Percentiles rank a stretch among this genome's conserved stretches.
These are phyloP conservation scores for Pythium aristosporum DNA, from an alignment of 352 stramenopile species.

Conservation along the genomic window DNA sequence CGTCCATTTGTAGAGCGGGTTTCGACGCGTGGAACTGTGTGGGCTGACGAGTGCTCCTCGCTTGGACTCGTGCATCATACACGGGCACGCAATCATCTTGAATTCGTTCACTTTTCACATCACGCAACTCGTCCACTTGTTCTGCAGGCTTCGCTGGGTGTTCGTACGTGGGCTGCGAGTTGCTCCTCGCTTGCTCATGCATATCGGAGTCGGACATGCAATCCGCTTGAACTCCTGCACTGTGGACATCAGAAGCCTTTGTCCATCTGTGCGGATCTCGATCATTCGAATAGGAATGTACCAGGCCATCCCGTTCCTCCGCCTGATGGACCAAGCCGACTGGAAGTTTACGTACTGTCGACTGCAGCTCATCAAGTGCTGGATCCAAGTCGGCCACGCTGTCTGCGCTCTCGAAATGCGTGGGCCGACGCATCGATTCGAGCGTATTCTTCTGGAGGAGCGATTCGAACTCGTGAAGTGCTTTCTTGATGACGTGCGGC, in stretches of 20 bases:
- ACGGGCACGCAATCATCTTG: neutral
- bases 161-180: neutral
- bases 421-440: conserved; percentile 18
- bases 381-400: conserved; percentile 11
- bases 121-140: neutral
- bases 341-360: conserved; percentile 5
- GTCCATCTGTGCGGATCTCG: neutral
- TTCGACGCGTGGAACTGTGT: neutral
- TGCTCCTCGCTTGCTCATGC: neutral
- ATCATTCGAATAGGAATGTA: neutral
- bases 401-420: conserved; percentile 8
- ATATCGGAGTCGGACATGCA: neutral
- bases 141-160: neutral
- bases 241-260: neutral
- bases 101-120: neutral
- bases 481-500: conserved; percentile 22
- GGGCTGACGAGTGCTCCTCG: neutral
- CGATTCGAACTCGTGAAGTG: conserved; percentile 28
- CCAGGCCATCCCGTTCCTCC: neutral
- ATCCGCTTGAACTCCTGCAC: conserved; percentile 4
- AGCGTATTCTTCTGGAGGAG: conserved; percentile 8
- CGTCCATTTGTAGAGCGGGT: neutral
- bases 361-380: conserved; percentile 17
- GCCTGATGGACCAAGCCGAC: neutral
- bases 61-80: conserved; percentile 3